Base-by-base conservation (phyloP, 1,284 basidiomycete species). In the Fomes fomentarius region DNA sequence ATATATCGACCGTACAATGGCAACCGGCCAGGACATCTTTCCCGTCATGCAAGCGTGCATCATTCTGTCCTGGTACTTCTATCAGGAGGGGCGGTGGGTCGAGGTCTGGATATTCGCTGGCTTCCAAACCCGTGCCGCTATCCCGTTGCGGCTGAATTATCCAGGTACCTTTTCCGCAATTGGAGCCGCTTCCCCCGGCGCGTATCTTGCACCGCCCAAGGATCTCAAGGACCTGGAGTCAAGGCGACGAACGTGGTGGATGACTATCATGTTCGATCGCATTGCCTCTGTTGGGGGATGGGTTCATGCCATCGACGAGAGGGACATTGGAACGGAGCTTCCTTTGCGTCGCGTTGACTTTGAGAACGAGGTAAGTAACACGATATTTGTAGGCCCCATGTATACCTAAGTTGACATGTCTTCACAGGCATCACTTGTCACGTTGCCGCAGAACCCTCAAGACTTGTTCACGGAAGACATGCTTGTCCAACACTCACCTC, bases 61-160 rank as follows among this genome's bases (percentile, higher is more conserved):
- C 57, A 75, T 94, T 24, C 79, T 94, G 25, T 91, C 87, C 1
- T 93, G 91, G 89, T 93, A 90, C 71, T 90, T 91, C 61, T 94
- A 93, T 68, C 87, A 91, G 56, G 88, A 93, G 68, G 92, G 91
- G 2, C 81, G 91, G 50, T 93, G 91, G 89, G 90, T 93, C 11
- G 91, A 94, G 71, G 87, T 94, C 5, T 94, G 91, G 91, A 88
- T 93, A 39, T 90, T 90, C 70, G 88, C 89, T 26, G 90, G 85
- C 6, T 91, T 93, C 63, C 88, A 91, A 64, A 90, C 87, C n/a
- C 79, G 91, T 12, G 87, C 91, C n/a, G 85, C 89, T 22, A 79
- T 93, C 14, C 92, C 92, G 3, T 76, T 94, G 26, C 85, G 90
- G 28, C 71, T 92, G 35, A 92, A 92, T 66, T 90, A 90, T 67